Evolutionary conservation across 2,329 filamentous ascomycete species (phyloP).

Genomic region (Tolypocladium nubicola): DNA sequence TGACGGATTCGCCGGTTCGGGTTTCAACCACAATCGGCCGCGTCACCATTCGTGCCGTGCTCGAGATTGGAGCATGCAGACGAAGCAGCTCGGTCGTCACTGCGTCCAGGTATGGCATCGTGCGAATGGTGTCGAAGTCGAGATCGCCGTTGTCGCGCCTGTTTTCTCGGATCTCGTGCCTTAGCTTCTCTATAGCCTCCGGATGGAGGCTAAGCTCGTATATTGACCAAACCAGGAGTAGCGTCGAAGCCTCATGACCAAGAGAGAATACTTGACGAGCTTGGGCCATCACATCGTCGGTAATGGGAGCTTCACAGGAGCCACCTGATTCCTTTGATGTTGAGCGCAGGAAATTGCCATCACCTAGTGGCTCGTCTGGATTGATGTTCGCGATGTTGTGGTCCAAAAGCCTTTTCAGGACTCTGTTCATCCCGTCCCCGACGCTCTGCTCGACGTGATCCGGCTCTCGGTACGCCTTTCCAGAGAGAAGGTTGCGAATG

Average conservation of each 20-base stretch:
- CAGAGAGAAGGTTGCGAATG: background rate
- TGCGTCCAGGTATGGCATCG: constrained; percentile 1
- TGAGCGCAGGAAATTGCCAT: background rate
- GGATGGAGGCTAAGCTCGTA: constrained; percentile 2
- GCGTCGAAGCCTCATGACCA: constrained; percentile 1
- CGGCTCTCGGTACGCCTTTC: background rate
- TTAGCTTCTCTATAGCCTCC: background rate
- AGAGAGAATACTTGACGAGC: constrained; percentile 4
- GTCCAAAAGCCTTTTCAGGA: background rate
- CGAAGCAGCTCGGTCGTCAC: background rate
- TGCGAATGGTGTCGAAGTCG: background rate
- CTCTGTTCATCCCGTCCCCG: background rate
- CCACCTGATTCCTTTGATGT: background rate
- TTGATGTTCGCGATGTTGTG: background rate
- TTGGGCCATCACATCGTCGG: constrained; percentile 2
- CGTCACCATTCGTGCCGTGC: background rate
- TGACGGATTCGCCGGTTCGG: background rate
- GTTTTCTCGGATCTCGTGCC: background rate
- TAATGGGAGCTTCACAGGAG: background rate
- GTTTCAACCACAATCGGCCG: background rate
- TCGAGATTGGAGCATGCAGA: constrained; percentile 1
- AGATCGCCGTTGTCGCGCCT: background rate
- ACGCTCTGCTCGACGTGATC: constrained; percentile 1
- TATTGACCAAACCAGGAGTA: constrained; percentile 1
- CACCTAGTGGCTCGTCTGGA: background rate